These are phyloP conservation scores for Dendryphion nanum DNA, from an alignment of 2,329 filamentous ascomycete genomes.

Conservation along the genomic window DNA sequence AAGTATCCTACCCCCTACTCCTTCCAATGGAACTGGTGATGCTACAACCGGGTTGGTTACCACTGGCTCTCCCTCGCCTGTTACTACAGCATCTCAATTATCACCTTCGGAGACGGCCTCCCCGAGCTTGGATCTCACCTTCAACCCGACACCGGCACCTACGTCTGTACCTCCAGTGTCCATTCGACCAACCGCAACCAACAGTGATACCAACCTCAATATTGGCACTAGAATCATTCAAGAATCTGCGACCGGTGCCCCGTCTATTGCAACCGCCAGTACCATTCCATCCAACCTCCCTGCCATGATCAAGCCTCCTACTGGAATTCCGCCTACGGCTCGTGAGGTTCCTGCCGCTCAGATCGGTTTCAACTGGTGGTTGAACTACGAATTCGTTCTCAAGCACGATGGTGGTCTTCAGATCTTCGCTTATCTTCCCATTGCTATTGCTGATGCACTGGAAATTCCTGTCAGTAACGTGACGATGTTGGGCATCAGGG, in stretches of 20 bases:
- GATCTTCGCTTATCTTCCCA: constrained; percentile 76
- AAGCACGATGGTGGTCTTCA: constrained; percentile 74
- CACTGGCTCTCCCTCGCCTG: neutral
- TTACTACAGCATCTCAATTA: neutral
- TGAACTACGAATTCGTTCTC: constrained; percentile 81
- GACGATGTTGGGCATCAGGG: constrained; percentile 68
- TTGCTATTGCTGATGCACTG: constrained; percentile 67
- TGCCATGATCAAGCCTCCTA: constrained; percentile 70
- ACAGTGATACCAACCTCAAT: constrained; percentile 47
- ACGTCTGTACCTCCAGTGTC: constrained; percentile 35
- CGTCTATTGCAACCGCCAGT: constrained; percentile 45
- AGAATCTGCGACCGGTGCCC: constrained; percentile 48
- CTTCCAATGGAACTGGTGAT: neutral
- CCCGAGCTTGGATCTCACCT: constrained; percentile 3
- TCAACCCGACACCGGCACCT: constrained; percentile 16
- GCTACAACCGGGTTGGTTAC: neutral
- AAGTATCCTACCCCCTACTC: neutral
- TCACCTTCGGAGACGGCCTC: neutral
- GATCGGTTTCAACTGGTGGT: constrained; percentile 75
- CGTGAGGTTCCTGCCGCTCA: constrained; percentile 71
- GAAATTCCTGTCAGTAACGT: constrained; percentile 51
- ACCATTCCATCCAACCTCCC: constrained; percentile 68
- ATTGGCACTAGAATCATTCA: constrained; percentile 63
- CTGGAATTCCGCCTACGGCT: constrained; percentile 55
- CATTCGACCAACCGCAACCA: constrained; percentile 48